A percentile compares a stretch with the other conserved stretches of the same genome.
Evolutionary conservation across 2,329 filamentous ascomycete species (phyloP).

Genomic region (Xenoacremonium recifei): DNA sequence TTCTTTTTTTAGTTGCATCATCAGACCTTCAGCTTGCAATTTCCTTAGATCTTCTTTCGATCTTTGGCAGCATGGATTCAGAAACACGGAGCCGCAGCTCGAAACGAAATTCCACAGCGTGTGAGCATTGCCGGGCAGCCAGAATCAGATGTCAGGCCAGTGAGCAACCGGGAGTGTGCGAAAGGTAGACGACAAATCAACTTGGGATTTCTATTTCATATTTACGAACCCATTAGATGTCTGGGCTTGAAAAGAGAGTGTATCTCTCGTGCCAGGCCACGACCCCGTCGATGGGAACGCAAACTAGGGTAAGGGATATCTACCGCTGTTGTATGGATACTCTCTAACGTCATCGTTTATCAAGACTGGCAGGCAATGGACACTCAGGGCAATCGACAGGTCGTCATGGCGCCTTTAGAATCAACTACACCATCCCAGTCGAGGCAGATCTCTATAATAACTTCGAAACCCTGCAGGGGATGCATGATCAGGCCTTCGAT

Average conservation of each 20-base stretch:
- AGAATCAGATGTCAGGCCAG: constrained; percentile 9
- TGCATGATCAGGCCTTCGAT: constrained; percentile 1
- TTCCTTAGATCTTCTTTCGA: background rate
- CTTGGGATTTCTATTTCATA: background rate
- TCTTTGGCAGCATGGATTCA: background rate
- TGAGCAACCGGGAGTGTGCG: constrained; percentile 9
- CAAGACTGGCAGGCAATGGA: background rate
- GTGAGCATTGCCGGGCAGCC: constrained; percentile 10
- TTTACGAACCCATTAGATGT: constrained; percentile 3
- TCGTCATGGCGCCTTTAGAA: constrained; percentile 4
- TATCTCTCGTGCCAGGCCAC: constrained; percentile 8
- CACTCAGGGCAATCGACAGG: background rate
- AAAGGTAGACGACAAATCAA: constrained; percentile 4
- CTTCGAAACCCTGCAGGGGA: constrained; percentile 2
- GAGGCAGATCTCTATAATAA: background rate
- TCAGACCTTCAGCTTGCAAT: background rate
- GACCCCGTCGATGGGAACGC: constrained; percentile 4
- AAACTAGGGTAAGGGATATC: constrained; percentile 1
- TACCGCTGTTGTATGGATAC: background rate
- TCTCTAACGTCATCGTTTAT: background rate
- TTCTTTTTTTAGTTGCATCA: background rate
- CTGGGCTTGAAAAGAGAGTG: constrained; percentile 9
- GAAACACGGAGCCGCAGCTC: background rate
- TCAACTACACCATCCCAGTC: constrained; percentile 2
- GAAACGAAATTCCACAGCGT: constrained; percentile 3